Conservation (phyloP, 2,329 filamentous ascomycete genomes). For the Diplodia seriata region DNA sequence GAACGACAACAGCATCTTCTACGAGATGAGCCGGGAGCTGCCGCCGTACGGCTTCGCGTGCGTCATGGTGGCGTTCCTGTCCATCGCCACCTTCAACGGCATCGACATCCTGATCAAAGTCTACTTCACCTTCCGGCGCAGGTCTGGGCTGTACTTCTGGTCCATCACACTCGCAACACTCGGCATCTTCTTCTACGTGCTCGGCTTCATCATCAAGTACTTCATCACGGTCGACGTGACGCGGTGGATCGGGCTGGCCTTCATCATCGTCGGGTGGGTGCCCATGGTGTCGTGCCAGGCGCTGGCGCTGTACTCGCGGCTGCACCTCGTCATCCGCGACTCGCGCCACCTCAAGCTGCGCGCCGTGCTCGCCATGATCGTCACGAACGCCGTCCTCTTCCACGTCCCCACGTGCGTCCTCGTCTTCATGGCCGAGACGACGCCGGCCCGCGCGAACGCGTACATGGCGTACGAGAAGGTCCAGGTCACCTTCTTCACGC, state of each 20-base stretch:
- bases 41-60: slow-evolving; percentile 3
- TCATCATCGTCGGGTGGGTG: slow-evolving; percentile 63
- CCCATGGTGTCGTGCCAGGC: slow-evolving; percentile 68
- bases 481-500: slow-evolving; percentile 53
- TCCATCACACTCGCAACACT: slow-evolving; percentile 52
- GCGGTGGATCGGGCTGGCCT: slow-evolving; percentile 36
- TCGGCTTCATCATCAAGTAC: slow-evolving; percentile 57
- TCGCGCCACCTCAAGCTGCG: slow-evolving; percentile 53
- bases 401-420: slow-evolving; percentile 63
- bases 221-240: slow-evolving; percentile 43
- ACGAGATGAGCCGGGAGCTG: background rate
- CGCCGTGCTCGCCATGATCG: slow-evolving; percentile 64
- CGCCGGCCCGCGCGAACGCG: slow-evolving; percentile 43
- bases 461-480: slow-evolving; percentile 55
- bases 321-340: slow-evolving; percentile 66
- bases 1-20: background rate
- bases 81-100: slow-evolving; percentile 14
- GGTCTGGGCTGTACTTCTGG: slow-evolving; percentile 59
- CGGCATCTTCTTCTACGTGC: slow-evolving; percentile 55
- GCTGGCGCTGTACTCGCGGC: slow-evolving; percentile 67
- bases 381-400: slow-evolving; percentile 61
- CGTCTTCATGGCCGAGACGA: slow-evolving; percentile 59
- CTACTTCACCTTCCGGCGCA: slow-evolving; percentile 57
- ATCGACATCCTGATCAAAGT: slow-evolving; percentile 34
- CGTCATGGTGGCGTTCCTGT: slow-evolving; percentile 15